These are phyloP conservation scores for Jamesozyma gamospora DNA, from an alignment of 805 yeast genomes.

Conservation along the genomic window DNA sequence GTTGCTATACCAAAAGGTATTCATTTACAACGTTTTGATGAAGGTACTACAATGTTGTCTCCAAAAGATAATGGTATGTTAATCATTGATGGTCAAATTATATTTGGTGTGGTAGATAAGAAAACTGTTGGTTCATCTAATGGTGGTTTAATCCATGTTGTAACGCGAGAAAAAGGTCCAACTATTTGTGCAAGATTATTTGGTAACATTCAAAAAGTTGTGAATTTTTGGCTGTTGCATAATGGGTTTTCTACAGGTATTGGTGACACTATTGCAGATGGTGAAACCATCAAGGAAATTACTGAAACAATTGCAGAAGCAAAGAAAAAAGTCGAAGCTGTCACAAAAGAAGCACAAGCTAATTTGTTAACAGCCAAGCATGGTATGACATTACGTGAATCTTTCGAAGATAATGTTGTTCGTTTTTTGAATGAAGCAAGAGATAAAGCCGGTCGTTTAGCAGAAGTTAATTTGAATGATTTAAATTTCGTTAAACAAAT, in stretches of 20 bases:
- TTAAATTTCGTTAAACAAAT: slow-evolving; percentile 94
- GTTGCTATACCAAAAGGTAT: slow-evolving; percentile 94
- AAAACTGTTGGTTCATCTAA: slow-evolving; percentile 98
- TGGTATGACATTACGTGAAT: slow-evolving; percentile 98
- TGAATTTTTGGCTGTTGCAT: slow-evolving; percentile 91
- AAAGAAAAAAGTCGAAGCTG: slow-evolving; percentile 87
- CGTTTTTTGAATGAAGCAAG: slow-evolving; percentile 95
- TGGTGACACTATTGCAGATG: slow-evolving; percentile 98
- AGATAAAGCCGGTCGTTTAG: slow-evolving; percentile 98
- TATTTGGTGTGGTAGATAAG: slow-evolving; percentile 97
- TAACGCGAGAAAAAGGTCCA: slow-evolving; percentile 96
- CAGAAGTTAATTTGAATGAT: slow-evolving; percentile 91
- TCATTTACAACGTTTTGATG: slow-evolving; percentile 88
- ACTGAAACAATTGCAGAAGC: slow-evolving; percentile 91
- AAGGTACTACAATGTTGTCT: slow-evolving; percentile 67
- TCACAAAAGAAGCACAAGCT: slow-evolving; percentile 83
- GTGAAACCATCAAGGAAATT: slow-evolving; percentile 88
- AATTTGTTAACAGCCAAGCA: slow-evolving; percentile 89
- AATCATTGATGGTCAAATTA: slow-evolving; percentile 87
- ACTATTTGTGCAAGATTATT: slow-evolving; percentile 79
- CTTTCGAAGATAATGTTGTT: slow-evolving; percentile 94
- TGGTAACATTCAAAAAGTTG: slow-evolving; percentile 89
- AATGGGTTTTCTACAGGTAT: slow-evolving; percentile 98
- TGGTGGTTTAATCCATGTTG: slow-evolving; percentile 96
- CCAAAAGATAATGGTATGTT: slow-evolving; percentile 96